Base-by-base conservation (phyloP, 2,329 filamentous ascomycete species). In the Neofusicoccum kwambonambiense region DNA sequence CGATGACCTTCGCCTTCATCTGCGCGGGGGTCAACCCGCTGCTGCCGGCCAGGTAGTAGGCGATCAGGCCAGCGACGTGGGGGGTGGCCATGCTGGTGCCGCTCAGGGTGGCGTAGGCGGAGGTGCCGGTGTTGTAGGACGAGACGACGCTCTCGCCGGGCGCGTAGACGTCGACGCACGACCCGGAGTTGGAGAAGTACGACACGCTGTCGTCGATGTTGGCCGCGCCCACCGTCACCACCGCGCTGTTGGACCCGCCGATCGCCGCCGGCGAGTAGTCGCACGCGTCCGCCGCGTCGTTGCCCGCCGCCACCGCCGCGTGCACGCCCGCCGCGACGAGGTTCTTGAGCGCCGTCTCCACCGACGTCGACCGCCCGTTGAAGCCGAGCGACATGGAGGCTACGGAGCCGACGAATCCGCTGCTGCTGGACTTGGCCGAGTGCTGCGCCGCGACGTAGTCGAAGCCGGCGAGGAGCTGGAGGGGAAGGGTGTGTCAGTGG, bases 81-180 rank as follows among this genome's bases (percentile, higher is more conserved):
- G 88, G 88, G 19, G 83, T 83, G 39, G 88, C 87, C 86, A 87
- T 87, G 58, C 81, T 84, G 11, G 86, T 88, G 31, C 86, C 86
- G 12, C 80, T 82, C 68, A 86, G 80, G 47, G 72, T 79, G 62
- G 76, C 77, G 77, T 82, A 52, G 9, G 13, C 41, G 6, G 64
- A 65, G 31, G 74, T 74, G 50, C 73, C 71, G 19, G 78, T 65
- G 35, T 64, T 64, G 68, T 68, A 86, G 17, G 84, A 77, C 66
- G 78, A 82, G 1, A 76, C 73, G 34, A 79, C 72, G 12, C 69
- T 65, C 12, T 69, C 69, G 7, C 78, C 78, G 2, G 78, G 78
- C 1, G 73, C 78, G 45, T 75, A 74, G 15, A 79, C 67, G 42
- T 78, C 76, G 42, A 79, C 73, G 6, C 71, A 51, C 13, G 69